Conservation (phyloP, 2,329 filamentous ascomycete species). For the Neonectria magnoliae region DNA sequence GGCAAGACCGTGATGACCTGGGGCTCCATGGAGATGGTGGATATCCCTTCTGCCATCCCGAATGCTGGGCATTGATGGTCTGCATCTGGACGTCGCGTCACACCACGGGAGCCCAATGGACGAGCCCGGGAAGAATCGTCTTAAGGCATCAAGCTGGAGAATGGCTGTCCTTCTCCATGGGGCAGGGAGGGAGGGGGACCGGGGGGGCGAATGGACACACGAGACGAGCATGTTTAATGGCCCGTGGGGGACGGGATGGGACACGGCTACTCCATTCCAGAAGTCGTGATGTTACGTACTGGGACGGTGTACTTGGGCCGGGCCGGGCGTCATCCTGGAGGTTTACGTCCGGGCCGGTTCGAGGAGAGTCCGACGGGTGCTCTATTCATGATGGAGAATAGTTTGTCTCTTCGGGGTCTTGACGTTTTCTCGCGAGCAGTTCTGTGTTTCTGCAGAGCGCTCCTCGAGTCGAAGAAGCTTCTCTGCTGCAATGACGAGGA, state of each 20-base stretch:
- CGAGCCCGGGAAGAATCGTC: neutral
- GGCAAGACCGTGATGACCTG: constrained; percentile 2
- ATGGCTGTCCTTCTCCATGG: constrained; percentile 28
- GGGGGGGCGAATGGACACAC: constrained; percentile 14
- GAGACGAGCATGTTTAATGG: constrained; percentile 18
- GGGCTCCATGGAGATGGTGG: constrained; percentile 15
- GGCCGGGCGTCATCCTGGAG: constrained; percentile 30
- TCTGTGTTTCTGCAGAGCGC: neutral
- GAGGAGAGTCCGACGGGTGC: neutral
- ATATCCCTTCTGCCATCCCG: neutral
- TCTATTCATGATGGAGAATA: neutral
- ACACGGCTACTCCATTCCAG: constrained; percentile 30
- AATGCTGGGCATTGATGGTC: neutral
- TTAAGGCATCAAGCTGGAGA: neutral
- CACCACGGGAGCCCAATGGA: constrained; percentile 8
- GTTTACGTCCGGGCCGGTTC: constrained; percentile 32
- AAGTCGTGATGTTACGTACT: constrained; percentile 41
- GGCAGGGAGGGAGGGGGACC: neutral
- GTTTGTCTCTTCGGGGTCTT: neutral
- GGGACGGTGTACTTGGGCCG: constrained; percentile 23
- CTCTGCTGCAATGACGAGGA: constrained; percentile 10
- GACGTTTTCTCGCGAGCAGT: neutral
- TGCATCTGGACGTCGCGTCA: neutral
- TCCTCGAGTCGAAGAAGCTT: neutral
- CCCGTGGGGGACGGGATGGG: constrained; percentile 28